These are phyloP conservation scores for Fusarium floridanum DNA, from an alignment of 2,329 filamentous ascomycete species.

Conservation along the genomic window DNA sequence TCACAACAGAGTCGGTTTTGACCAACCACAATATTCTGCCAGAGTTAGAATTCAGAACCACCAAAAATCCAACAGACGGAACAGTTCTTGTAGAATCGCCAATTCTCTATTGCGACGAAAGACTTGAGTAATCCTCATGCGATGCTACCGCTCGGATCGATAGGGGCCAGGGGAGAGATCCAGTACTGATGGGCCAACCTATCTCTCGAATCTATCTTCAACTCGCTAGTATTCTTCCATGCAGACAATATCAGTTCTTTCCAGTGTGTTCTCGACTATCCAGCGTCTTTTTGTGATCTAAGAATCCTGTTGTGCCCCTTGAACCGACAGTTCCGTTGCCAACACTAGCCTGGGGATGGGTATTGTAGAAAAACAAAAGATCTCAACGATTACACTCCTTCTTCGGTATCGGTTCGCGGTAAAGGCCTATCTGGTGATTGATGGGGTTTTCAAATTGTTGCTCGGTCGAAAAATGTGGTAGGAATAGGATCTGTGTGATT, in stretches of 20 bases:
- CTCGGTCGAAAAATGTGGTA: background rate
- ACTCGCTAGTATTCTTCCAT: background rate
- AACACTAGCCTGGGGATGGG: background rate
- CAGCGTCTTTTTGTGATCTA: background rate
- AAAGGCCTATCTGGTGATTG: background rate
- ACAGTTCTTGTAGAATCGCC: background rate
- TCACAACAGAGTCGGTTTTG: background rate
- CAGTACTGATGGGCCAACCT: background rate
- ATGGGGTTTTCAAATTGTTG: background rate
- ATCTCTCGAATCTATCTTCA: background rate
- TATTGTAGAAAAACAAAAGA: background rate
- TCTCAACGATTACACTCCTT: background rate
- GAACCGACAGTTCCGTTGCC: background rate
- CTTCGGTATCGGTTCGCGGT: background rate
- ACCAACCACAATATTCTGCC: background rate
- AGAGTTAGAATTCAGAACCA: background rate
- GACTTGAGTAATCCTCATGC: background rate
- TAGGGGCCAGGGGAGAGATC: background rate
- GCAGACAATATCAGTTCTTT: too few species aligned
- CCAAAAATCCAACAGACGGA: background rate
- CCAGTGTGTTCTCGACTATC: background rate
- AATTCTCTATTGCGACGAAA: background rate
- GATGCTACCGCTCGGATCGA: background rate
- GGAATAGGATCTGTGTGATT: background rate
- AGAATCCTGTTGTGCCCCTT: background rate